Evolutionary conservation across 768 basidiomycete species (phyloP).

Genomic region (Antrodiella citrinella): DNA sequence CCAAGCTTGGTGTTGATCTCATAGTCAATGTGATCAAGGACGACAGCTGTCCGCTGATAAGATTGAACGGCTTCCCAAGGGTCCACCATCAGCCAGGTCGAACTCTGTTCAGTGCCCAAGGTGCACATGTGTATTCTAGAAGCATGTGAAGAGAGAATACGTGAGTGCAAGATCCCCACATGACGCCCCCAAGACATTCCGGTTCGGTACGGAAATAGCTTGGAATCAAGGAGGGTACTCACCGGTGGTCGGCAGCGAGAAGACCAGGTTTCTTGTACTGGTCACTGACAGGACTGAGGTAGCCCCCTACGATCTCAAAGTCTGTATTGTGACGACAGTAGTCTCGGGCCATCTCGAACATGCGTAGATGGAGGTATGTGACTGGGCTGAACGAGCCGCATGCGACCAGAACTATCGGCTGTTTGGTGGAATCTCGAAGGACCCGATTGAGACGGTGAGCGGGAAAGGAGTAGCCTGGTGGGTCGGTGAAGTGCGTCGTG

Average conservation of each 20-base stretch:
- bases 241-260: conserved; percentile 84
- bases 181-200: neutral
- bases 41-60: conserved; percentile 94
- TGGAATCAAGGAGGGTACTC: conserved; percentile 27
- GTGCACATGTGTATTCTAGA: conserved; percentile 79
- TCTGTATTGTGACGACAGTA: conserved; percentile 86
- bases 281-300: conserved; percentile 94
- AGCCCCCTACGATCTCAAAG: conserved; percentile 92
- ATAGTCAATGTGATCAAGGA: conserved; percentile 94
- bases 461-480: conserved; percentile 61
- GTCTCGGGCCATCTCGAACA: conserved; percentile 99
- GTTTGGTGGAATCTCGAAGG: conserved; percentile 57
- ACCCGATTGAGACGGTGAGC: conserved; percentile 51
- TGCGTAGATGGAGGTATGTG: conserved; percentile 95
- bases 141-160: neutral
- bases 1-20: conserved; percentile 84
- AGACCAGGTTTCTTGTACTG: conserved; percentile 95
- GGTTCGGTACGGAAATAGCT: neutral
- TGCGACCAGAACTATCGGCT: conserved; percentile 90
- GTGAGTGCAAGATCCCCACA: neutral
- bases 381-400: conserved; percentile 98
- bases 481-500: conserved; percentile 43
- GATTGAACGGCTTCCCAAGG: conserved; percentile 94
- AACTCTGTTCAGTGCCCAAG: conserved; percentile 84
- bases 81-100: conserved; percentile 95